Base-by-base conservation (phyloP, 768 basidiomycete genomes). In the Sporobolomyces pararoseus region DNA sequence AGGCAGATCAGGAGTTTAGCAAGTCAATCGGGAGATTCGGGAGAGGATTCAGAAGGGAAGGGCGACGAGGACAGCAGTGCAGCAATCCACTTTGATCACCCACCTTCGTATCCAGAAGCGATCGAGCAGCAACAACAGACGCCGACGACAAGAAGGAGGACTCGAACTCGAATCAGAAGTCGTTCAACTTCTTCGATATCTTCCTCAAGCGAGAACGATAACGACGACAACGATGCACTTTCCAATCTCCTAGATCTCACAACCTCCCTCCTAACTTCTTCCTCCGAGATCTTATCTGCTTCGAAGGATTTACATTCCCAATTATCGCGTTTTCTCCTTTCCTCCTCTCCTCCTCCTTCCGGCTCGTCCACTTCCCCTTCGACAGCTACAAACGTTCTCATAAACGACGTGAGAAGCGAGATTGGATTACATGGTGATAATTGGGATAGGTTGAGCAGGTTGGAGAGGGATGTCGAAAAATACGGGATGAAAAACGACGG, bases 381-480 rank as follows among this genome's bases (percentile, higher is more conserved):
- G 21, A 35, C 54, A 10, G 7, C 54, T 19, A 35, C 4, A 32
- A 35, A 37, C 32, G 10, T 55, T 7, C 23, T 55, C 5, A 7
- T 35, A 35, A 35, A 23, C 35, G 54, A 55, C 23, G 23, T 34
- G 7, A 34, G 54, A 21, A 47, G 46, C 19, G 46, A 47, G 19
- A 9, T 47, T 9, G 46, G 46, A 47, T 21, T 47, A 23, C 12
- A 51, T 21, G 50, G 53, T 17, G 23, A 34, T 23, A 54, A n/a
- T 6, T 47, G 42, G 58, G n/a, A 47, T 27, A 7, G 44, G 16
- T 23, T 60, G 25, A 25, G 47, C 6, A 14, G 42, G 19, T 47
- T 60, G 42, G 58, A 60, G 21, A 27, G 44, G 27, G 58, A 60
- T 39, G 58, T 60, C 27, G 58, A 60, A n/a, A 44, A 27, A n/a